Conservation (phyloP, 345 rosid genomes). For the Iberis pinnata region DNA sequence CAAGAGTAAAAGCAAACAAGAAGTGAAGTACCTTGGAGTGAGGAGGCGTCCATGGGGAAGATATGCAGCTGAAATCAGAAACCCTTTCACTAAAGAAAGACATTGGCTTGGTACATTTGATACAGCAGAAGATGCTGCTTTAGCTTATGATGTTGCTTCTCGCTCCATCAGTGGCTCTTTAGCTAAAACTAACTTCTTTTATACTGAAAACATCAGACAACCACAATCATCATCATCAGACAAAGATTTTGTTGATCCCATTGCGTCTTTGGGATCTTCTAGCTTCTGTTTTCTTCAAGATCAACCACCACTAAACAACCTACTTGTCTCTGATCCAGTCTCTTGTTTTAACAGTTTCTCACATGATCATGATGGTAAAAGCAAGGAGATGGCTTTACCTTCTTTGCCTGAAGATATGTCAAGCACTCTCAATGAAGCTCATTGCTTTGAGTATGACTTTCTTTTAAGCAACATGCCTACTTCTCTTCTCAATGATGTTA, state of each 20-base stretch:
- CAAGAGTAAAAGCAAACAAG: conserved; percentile 41
- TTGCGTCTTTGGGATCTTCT: conserved; percentile 14
- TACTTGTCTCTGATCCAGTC: background rate
- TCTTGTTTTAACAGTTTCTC: conserved; percentile 7
- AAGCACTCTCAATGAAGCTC: conserved; percentile 16
- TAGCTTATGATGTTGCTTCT: conserved; percentile 70
- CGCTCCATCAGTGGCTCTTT: conserved; percentile 58
- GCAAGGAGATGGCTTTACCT: conserved; percentile 11
- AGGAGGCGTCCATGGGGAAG: conserved; percentile 80
- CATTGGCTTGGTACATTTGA: conserved; percentile 87
- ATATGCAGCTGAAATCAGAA: conserved; percentile 78
- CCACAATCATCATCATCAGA: conserved; percentile 34
- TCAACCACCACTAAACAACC: conserved; percentile 8
- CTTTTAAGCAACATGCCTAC: conserved; percentile 7
- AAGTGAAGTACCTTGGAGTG: conserved; percentile 60
- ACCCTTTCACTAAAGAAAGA: conserved; percentile 73
- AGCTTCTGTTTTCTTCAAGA: conserved; percentile 19
- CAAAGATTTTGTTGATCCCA: conserved; percentile 11
- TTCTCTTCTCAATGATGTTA: conserved; percentile 21
- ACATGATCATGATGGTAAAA: conserved; percentile 6
- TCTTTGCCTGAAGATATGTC: conserved; percentile 26
- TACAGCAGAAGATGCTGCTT: conserved; percentile 73
- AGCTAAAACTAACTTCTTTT: conserved; percentile 71
- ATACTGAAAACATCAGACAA: conserved; percentile 41
- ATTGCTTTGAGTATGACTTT: conserved; percentile 15